Conservation (phyloP, 1,139 yeast genomes). For the Sugiyamaella grinbergsii region DNA sequence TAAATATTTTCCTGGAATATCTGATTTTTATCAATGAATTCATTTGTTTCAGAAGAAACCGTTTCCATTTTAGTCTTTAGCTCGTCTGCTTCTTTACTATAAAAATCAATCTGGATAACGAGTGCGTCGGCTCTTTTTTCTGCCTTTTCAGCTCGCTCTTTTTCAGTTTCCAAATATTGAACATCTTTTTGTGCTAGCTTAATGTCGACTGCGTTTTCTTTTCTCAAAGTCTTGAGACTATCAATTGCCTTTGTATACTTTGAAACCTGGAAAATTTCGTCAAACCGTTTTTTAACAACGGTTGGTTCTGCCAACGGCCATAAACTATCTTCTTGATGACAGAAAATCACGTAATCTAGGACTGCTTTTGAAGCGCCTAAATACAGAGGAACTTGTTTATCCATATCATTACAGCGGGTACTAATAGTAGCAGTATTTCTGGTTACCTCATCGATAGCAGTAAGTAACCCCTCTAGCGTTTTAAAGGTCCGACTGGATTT, state of each 20-base stretch:
- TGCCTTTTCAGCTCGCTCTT: conserved; percentile 67
- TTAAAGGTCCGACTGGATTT: conserved; percentile 73
- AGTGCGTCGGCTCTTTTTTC: conserved; percentile 52
- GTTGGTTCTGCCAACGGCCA: conserved; percentile 96
- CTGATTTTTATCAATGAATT: conserved; percentile 73
- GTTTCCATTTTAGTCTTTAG: conserved; percentile 54
- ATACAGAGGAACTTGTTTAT: conserved; percentile 73
- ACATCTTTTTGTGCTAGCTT: conserved; percentile 77
- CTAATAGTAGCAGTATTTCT: conserved; percentile 64
- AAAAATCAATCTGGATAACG: conserved; percentile 49
- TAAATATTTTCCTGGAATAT: conserved; percentile 75
- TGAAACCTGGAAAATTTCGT: conserved; percentile 94
- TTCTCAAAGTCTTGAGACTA: conserved; percentile 69
- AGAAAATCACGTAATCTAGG: conserved; percentile 88
- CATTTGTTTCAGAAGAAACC: conserved; percentile 61
- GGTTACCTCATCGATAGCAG: conserved; percentile 64
- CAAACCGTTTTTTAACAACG: conserved; percentile 84
- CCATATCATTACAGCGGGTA: conserved; percentile 84
- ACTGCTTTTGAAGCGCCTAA: conserved; percentile 89
- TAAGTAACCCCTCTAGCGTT: conserved; percentile 86
- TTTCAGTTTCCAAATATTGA: conserved; percentile 71
- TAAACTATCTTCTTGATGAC: conserved; percentile 95
- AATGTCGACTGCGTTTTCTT: conserved; percentile 74
- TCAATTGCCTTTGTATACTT: conserved; percentile 91
- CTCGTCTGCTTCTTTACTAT: conserved; percentile 52